These are phyloP conservation scores for Protomyces inouyei DNA, from an alignment of 1,139 yeast genomes.

Conservation along the genomic window DNA sequence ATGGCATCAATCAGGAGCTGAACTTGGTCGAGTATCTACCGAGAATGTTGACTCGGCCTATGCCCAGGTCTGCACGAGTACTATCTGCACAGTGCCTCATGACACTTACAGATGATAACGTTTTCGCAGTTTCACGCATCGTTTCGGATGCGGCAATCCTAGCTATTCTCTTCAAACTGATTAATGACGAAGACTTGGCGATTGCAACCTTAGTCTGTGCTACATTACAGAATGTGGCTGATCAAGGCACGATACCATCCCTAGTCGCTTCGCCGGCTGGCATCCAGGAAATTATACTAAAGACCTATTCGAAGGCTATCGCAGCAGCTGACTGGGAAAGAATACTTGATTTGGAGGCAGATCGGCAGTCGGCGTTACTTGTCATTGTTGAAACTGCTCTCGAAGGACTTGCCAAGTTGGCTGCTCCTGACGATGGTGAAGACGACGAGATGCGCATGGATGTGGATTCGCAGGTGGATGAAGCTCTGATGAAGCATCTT, in stretches of 20 bases:
- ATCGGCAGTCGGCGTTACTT: neutral
- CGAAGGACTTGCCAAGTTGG: neutral
- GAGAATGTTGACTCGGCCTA: neutral
- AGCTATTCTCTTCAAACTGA: neutral
- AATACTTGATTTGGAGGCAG: neutral
- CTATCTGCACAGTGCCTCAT: slow-evolving; percentile 33
- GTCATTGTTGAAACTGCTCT: neutral
- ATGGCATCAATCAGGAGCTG: slow-evolving; percentile 47
- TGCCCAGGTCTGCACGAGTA: slow-evolving; percentile 28
- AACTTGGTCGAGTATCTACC: slow-evolving; percentile 18
- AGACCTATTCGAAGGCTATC: neutral
- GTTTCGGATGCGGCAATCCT: neutral
- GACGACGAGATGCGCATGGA: slow-evolving; percentile 24
- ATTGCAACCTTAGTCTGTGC: neutral
- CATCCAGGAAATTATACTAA: neutral
- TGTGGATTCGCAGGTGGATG: slow-evolving; percentile 21
- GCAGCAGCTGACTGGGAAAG: neutral
- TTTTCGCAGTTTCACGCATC: neutral
- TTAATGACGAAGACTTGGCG: neutral
- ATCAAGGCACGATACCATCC: neutral
- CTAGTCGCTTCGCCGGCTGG: neutral
- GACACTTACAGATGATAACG: slow-evolving; percentile 30
- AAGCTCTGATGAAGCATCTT: slow-evolving; percentile 4
- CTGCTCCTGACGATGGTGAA: neutral
- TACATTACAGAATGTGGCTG: neutral